A percentile compares a stretch with the other conserved stretches of the same genome.
phyloP scores from a whole-genome alignment of 73 alveolate genomes.

The Paramecium primaurelia region DNA sequence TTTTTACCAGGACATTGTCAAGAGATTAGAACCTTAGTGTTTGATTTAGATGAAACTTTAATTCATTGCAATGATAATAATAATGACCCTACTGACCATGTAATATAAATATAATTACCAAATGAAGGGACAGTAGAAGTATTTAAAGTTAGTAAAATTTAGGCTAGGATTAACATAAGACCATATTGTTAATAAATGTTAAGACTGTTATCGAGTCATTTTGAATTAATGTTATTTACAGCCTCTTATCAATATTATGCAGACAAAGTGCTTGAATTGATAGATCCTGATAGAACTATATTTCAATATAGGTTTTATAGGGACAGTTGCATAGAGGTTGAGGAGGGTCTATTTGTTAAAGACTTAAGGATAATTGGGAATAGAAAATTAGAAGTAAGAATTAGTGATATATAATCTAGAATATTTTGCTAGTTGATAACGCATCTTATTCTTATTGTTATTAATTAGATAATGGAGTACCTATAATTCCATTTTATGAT shows the following conservation, averaged over 20 bases:
- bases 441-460: slow-evolving; percentile 69
- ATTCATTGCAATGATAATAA: slow-evolving; percentile 54
- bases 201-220: slow-evolving; percentile 71
- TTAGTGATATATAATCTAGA: slow-evolving; percentile 41
- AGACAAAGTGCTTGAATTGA: slow-evolving; percentile 74
- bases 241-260: slow-evolving; percentile 93
- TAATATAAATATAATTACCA: background rate
- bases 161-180: slow-evolving; percentile 59
- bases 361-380: slow-evolving; percentile 65
- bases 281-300: background rate
- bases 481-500: slow-evolving; percentile 73
- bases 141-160: background rate
- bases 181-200: slow-evolving; percentile 79
- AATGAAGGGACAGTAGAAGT: background rate
- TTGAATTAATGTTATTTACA: slow-evolving; percentile 86
- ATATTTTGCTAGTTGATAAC: slow-evolving; percentile 72
- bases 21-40: background rate
- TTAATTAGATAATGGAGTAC: slow-evolving; percentile 70
- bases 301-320: slow-evolving; percentile 27
- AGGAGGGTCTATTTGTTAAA: slow-evolving; percentile 65
- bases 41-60: slow-evolving; percentile 60
- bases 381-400: background rate
- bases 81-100: background rate
- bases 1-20: background rate
- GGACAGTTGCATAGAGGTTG: slow-evolving; percentile 66